phyloP scores from a whole-genome alignment of 2,329 filamentous ascomycete genomes.

The Albifimbria verrucaria region DNA sequence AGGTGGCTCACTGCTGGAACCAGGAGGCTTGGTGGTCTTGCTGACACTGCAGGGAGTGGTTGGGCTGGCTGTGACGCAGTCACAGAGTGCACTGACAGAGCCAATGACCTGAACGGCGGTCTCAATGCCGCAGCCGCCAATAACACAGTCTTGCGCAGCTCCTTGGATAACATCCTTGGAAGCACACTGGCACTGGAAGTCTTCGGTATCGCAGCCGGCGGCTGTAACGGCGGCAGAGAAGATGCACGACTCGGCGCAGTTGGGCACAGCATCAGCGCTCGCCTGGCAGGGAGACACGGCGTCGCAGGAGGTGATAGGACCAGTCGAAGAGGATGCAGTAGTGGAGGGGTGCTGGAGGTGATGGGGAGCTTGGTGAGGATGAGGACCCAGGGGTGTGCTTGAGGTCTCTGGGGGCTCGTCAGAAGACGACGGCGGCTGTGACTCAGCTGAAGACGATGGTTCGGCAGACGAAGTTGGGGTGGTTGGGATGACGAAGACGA shows the following conservation, averaged over 20 bases:
- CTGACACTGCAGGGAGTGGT: slow-evolving; percentile 13
- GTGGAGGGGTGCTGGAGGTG: not conserved
- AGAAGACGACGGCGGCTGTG: not conserved
- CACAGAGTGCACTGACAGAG: slow-evolving; percentile 17
- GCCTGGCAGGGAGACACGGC: slow-evolving; percentile 19
- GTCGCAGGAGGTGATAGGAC: slow-evolving; percentile 12
- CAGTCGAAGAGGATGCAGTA: slow-evolving; percentile 4
- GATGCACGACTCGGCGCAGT: slow-evolving; percentile 21
- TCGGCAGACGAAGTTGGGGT: not conserved
- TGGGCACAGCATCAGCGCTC: slow-evolving; percentile 18
- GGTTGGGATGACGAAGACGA: not conserved
- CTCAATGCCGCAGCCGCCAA: slow-evolving; percentile 14
- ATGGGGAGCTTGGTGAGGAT: not conserved
- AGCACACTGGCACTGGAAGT: slow-evolving; percentile 22
- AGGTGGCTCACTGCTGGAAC: not conserved
- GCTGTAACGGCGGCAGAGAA: slow-evolving; percentile 18
- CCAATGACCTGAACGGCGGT: slow-evolving; percentile 14
- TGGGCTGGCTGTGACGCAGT: slow-evolving; percentile 19
- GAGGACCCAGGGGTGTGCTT: not conserved
- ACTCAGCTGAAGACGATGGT: not conserved
- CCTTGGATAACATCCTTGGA: slow-evolving; percentile 16
- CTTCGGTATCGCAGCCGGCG: slow-evolving; percentile 14
- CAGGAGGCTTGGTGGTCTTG: slow-evolving; percentile 2
- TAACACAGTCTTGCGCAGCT: slow-evolving; percentile 18
- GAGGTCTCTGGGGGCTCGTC: not conserved